phyloP scores from a whole-genome alignment of 2,329 filamentous ascomycete species.

The Lasiodiplodia hormozganensis region DNA sequence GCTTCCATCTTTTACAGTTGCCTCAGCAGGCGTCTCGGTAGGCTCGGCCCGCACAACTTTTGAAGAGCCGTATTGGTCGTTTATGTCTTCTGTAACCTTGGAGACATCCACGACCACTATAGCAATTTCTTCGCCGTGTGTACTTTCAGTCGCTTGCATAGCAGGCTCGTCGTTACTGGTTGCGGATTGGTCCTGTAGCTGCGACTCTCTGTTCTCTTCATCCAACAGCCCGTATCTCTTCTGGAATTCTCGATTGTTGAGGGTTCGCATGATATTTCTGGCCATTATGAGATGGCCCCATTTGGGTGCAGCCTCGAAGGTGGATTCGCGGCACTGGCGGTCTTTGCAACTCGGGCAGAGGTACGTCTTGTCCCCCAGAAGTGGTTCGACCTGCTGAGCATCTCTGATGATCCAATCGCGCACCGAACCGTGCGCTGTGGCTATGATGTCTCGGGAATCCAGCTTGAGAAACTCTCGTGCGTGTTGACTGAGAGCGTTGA shows the following conservation, averaged over 20 bases:
- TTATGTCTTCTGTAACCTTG: no score
- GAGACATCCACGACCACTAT: no score
- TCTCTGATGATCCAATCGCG: not conserved
- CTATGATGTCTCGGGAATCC: not conserved
- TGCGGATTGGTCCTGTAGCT: not conserved
- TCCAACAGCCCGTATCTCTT: not conserved
- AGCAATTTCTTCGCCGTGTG: no score
- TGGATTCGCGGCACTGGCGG: not conserved
- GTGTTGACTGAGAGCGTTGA: not conserved
- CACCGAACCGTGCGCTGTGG: not conserved
- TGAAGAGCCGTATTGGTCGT: no score
- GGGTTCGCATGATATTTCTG: not conserved
- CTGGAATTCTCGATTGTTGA: not conserved
- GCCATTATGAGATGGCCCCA: conserved; percentile 3
- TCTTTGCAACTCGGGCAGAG: not conserved
- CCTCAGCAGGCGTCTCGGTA: no score
- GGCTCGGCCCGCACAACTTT: no score
- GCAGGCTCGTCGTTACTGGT: no score
- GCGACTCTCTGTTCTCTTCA: not conserved
- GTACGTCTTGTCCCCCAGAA: no score
- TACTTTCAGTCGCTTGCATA: no score
- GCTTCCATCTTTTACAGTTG: no score
- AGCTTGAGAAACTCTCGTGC: not conserved
- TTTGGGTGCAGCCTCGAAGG: not conserved
- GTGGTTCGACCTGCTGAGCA: not conserved